phyloP scores from a whole-genome alignment of 768 basidiomycete genomes.

The Boletus reticulatus region DNA sequence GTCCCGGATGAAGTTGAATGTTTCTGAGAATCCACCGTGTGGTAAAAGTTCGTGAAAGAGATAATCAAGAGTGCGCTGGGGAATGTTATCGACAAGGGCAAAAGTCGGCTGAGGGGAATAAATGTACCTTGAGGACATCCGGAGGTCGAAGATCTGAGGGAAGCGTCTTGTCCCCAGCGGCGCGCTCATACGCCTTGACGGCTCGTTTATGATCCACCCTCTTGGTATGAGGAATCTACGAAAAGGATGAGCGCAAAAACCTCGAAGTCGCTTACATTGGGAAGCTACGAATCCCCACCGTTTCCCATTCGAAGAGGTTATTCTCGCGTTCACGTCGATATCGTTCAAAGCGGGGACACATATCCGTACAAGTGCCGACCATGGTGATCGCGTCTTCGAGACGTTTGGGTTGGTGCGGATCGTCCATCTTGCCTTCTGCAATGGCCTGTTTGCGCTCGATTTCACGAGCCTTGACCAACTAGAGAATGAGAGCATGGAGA shows the following conservation, averaged over 20 bases:
- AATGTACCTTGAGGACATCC: constrained; percentile 65
- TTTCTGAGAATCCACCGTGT: constrained; percentile 62
- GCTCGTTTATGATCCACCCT: constrained; percentile 83
- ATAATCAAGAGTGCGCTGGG: constrained; percentile 87
- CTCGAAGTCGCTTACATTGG: constrained; percentile 1
- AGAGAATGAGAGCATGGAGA: constrained; percentile 20
- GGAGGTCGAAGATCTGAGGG: constrained; percentile 94
- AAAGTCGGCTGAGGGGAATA: neutral
- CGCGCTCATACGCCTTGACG: constrained; percentile 94
- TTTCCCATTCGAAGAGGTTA: constrained; percentile 84
- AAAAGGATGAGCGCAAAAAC: constrained; percentile 34
- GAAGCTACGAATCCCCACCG: constrained; percentile 44
- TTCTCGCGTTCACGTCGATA: constrained; percentile 89
- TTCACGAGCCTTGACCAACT: constrained; percentile 77
- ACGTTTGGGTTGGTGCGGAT: constrained; percentile 73
- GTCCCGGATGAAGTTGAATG: constrained; percentile 87
- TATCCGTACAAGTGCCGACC: constrained; percentile 86
- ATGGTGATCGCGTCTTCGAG: constrained; percentile 92
- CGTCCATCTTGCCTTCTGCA: constrained; percentile 83
- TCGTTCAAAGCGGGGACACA: constrained; percentile 94
- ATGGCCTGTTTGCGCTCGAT: constrained; percentile 71
- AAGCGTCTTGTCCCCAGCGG: constrained; percentile 86
- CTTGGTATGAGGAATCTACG: constrained; percentile 76
- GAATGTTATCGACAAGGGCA: neutral
- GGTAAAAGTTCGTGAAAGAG: constrained; percentile 82